Evolutionary conservation across 208 protist species (phyloP).

Genomic region (Trypanosoma rangeli): DNA sequence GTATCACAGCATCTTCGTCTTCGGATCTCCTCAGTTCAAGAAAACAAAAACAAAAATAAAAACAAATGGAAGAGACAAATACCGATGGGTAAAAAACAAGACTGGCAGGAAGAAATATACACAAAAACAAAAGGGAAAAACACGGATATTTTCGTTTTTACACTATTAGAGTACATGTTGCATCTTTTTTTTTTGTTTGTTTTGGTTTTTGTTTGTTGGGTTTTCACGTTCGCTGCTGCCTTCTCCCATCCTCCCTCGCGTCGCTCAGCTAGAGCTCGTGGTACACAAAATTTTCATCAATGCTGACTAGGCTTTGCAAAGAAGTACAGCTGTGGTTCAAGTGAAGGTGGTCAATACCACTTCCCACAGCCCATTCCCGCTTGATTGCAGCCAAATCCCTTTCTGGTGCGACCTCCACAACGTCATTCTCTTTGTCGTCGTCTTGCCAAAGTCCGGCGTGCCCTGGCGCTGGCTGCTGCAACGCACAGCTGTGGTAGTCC

Average conservation of each 20-base stretch:
- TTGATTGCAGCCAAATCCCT: constrained; percentile 57
- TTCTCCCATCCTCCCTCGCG: background rate
- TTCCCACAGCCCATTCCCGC: constrained; percentile 42
- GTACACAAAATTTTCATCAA: constrained; percentile 82
- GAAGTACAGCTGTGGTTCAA: constrained; percentile 11
- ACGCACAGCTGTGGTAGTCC: constrained; percentile 35
- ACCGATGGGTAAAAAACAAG: no score
- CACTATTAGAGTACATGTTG: background rate
- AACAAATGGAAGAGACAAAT: background rate
- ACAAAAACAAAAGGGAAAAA: background rate
- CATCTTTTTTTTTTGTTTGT: background rate
- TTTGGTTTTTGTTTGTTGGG: background rate
- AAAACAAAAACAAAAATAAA: constrained; percentile 4
- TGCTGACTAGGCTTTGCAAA: constrained; percentile 60
- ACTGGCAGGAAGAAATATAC: no score
- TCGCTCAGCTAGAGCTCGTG: constrained; percentile 59
- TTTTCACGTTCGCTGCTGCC: background rate
- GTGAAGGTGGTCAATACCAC: background rate
- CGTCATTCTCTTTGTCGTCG: constrained; percentile 29
- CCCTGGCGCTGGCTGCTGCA: constrained; percentile 36
- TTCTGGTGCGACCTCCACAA: constrained; percentile 29
- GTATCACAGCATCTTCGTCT: background rate
- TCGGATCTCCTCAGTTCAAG: background rate
- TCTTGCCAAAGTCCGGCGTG: constrained; percentile 24
- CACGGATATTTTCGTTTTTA: background rate